Percentiles rank a stretch among this genome's conserved stretches.
These are phyloP conservation scores for Neurospora sp. DNA, from an alignment of 495 filamentous ascomycete genomes.

Conservation along the genomic window DNA sequence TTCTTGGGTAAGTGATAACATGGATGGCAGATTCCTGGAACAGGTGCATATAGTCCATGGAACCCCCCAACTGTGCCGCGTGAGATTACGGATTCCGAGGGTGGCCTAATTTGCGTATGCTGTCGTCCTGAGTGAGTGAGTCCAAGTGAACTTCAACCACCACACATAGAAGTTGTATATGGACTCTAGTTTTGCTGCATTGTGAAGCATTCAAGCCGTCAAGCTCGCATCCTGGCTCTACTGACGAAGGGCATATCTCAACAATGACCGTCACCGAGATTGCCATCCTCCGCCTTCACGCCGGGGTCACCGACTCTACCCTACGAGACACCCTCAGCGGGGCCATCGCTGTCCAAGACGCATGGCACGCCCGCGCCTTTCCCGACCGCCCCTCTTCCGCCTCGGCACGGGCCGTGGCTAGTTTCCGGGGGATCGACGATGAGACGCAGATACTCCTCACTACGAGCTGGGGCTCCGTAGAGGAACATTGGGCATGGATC, in stretches of 20 bases:
- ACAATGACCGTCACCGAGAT: constrained; percentile 46
- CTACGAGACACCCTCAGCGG: constrained; percentile 18
- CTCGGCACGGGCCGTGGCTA: constrained; percentile 14
- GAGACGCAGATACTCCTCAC: constrained; percentile 35
- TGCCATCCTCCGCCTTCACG: constrained; percentile 33
- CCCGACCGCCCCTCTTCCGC: constrained; percentile 11
- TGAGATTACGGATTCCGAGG: neutral
- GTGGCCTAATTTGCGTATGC: neutral
- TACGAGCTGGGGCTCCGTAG: constrained; percentile 41
- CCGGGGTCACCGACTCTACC: constrained; percentile 10
- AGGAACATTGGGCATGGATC: constrained; percentile 40
- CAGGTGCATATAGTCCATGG: neutral
- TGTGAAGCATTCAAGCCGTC: neutral
- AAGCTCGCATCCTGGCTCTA: neutral
- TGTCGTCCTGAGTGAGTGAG: neutral
- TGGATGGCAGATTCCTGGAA: neutral
- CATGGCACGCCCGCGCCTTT: constrained; percentile 25
- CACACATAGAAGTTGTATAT: neutral
- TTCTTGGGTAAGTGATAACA: neutral
- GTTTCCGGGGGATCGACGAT: constrained; percentile 40
- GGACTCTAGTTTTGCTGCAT: neutral
- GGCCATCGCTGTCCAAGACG: constrained; percentile 24
- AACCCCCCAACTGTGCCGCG: neutral
- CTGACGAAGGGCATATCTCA: neutral
- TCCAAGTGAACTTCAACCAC: neutral